Base-by-base conservation (phyloP, 805 yeast species). In the Myxozyma udenii region DNA sequence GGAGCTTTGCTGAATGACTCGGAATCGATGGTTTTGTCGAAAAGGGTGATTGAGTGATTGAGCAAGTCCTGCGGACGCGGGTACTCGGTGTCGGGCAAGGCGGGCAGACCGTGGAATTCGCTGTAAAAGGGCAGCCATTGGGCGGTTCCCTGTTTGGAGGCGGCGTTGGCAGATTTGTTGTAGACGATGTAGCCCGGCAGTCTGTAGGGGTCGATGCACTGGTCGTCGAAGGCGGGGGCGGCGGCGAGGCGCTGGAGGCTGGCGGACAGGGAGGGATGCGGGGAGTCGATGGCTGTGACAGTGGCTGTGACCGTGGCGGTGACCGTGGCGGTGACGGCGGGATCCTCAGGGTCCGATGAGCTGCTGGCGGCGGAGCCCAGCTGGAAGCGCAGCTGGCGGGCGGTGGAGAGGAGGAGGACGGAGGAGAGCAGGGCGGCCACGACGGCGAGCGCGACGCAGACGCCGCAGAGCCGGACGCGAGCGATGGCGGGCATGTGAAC, bases 191-290 rank as follows among this genome's bases (percentile, higher is more conserved):
- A 45, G 37, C 53, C 53, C 16, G 52, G 45, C 42, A 21, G 22
- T 16, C 53, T 28, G 41, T 50, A 50, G 16, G 53, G 46, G 25
- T 50, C 53, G 11, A 39, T 19, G 26, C 53, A 50, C 19, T 38
- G 19, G 23, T 6, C 28, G 26, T 9, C 18, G 38, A n/a, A 11
- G 5, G 18, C 21, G 11, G 18, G 5, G 9, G 38, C 38, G 38
- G 25, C 3, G 46, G 46, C 39, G 19, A 28, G 33, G 33, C 33
- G 33, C 33, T 28, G 33, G 12, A 28, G 33, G n/a, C n/a, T n/a
- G n/a, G n/a, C n/a, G n/a, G n/a, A n/a, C n/a, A n/a, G n/a, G n/a
- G n/a, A n/a, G n/a, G n/a, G n/a, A 9, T 28, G 33, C 33, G 33
- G 33, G 12, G 33, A 28, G 12, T 9, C 12, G 33, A 28, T 28